Percentiles rank a stretch among this genome's conserved stretches.
phyloP scores from a whole-genome alignment of 805 yeast genomes.

The Ogataea nitratoaversa region DNA sequence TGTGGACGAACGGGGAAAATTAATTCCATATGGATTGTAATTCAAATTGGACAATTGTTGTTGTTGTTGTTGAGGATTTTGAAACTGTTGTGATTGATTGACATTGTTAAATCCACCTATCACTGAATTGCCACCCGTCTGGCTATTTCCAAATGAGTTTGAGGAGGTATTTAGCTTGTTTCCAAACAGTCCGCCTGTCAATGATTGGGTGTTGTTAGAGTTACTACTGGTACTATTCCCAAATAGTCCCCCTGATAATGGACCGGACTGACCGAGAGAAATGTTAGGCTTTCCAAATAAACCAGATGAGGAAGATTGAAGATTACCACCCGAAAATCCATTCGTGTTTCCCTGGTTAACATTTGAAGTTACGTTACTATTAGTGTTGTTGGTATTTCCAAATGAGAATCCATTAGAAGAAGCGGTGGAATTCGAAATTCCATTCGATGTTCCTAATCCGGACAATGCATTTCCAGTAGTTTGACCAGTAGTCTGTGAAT shows the following conservation, averaged over 20 bases:
- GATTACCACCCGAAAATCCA: neutral
- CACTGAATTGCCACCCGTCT: too few species aligned
- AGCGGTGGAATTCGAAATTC: conserved; percentile 6
- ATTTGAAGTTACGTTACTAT: neutral
- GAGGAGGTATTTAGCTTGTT: conserved; percentile 6
- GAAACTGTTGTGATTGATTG: conserved; percentile 13
- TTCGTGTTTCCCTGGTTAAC: neutral
- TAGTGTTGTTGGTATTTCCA: neutral
- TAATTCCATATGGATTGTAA: conserved; percentile 25
- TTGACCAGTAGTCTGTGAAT: conserved; percentile 21
- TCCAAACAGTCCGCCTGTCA: conserved; percentile 4
- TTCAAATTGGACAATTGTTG: conserved; percentile 3
- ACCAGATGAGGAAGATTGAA: conserved; percentile 1
- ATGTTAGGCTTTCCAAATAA: neutral
- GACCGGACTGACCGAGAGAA: too few species aligned
- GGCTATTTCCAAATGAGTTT: too few species aligned
- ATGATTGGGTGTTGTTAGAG: too few species aligned
- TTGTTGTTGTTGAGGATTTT: conserved; percentile 5
- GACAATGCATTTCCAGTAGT: conserved; percentile 14
- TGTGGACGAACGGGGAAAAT: conserved; percentile 11
- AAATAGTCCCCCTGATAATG: neutral
- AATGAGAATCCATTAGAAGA: conserved; percentile 1
- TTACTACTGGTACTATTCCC: neutral
- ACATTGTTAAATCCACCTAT: too few species aligned
- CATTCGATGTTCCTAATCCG: conserved; percentile 24